Percentiles rank a stretch among this genome's conserved stretches.
Conservation (phyloP, 139 green algal species). For the Asterochloris erici region DNA sequence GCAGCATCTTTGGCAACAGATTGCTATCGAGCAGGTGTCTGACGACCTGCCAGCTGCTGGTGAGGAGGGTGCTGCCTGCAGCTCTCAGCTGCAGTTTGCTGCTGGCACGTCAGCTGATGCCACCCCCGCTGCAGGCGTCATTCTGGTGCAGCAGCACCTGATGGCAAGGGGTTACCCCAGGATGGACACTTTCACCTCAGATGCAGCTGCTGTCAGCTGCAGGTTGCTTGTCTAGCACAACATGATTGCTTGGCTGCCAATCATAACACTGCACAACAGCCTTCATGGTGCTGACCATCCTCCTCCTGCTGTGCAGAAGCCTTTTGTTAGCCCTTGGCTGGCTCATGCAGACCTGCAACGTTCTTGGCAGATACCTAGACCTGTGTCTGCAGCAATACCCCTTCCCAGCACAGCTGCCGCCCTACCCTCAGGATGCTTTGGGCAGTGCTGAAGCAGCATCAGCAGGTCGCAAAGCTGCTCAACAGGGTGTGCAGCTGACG, state of each 20-base stretch:
- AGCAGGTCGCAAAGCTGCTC: not conserved
- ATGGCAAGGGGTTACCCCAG: no score
- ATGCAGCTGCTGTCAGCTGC: not conserved
- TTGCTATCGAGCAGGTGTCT: not conserved
- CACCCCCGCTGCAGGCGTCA: not conserved
- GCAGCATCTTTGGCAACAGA: not conserved
- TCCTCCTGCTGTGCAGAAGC: not conserved
- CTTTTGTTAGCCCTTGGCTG: slow-evolving; percentile 9
- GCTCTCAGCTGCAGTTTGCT: not conserved
- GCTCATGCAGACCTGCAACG: not conserved
- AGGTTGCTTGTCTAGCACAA: not conserved
- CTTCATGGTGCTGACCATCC: not conserved
- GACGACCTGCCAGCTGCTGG: slow-evolving; percentile 1
- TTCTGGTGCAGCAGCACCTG: no score
- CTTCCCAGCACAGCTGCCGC: not conserved
- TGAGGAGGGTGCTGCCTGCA: not conserved
- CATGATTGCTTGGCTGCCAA: not conserved
- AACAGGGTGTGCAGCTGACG: not conserved
- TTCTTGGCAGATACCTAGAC: not conserved
- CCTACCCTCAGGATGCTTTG: not conserved
- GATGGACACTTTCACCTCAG: not conserved
- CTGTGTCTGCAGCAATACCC: not conserved
- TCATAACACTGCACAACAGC: not conserved
- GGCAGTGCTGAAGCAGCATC: not conserved
- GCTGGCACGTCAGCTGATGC: not conserved